phyloP scores from a whole-genome alignment of 129 eudicot genomes.

The Pulicaria dysenterica region DNA sequence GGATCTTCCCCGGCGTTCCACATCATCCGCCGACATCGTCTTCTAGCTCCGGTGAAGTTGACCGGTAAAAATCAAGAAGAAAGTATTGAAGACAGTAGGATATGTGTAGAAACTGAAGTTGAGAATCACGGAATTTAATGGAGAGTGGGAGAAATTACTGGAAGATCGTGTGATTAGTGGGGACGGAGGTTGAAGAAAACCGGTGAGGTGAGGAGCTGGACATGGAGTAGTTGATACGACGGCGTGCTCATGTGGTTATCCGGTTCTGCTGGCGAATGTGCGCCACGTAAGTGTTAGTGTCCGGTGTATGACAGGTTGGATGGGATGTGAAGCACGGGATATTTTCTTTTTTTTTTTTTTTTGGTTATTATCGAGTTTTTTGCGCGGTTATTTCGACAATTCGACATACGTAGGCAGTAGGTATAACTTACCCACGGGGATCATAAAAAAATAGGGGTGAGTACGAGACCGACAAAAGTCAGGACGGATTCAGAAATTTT shows the following conservation, averaged over 20 bases:
- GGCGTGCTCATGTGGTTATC: conserved; percentile 9
- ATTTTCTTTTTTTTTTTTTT: background rate
- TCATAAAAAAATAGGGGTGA: no score
- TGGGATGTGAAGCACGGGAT: conserved; percentile 17
- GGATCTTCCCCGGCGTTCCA: conserved; percentile 47
- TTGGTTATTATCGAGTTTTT: no score
- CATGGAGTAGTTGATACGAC: conserved; percentile 22
- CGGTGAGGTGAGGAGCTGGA: background rate
- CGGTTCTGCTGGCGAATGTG: conserved; percentile 11
- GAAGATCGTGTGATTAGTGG: conserved; percentile 24
- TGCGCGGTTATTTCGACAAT: background rate
- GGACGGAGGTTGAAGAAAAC: background rate
- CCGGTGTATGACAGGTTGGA: conserved; percentile 1
- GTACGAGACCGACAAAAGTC: no score
- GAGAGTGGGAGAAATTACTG: conserved; percentile 13
- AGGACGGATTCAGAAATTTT: no score
- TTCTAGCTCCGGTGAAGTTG: background rate
- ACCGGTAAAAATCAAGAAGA: background rate
- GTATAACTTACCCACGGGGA: no score
- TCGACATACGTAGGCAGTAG: no score
- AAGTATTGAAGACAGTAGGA: background rate
- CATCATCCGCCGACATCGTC: conserved; percentile 39
- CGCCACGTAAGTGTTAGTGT: conserved; percentile 32
- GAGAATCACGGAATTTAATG: background rate
- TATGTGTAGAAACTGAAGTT: background rate